Base-by-base conservation (phyloP, 495 filamentous ascomycete genomes). In the Podospora pseudocomata region DNA sequence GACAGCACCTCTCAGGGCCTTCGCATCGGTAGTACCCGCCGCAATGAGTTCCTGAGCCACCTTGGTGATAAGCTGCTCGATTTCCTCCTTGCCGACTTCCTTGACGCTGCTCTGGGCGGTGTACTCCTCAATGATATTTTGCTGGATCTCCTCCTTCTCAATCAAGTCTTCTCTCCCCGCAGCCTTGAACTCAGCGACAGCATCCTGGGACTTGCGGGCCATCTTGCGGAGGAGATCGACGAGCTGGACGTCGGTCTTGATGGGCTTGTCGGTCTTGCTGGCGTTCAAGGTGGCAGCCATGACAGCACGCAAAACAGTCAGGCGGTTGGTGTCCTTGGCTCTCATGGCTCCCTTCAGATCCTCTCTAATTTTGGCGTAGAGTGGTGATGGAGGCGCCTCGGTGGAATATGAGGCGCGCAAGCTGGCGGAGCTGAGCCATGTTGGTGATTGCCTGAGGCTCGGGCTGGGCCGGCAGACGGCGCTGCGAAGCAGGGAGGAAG, bases 321-420 rank as follows among this genome's bases (percentile, higher is more conserved):
- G 81, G 20, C 84, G 79, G 28, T 80, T 76, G 59, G 83, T 77
- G 70, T 87, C 85, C 75, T 88, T 89, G 57, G 77, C 78, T 55
- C 82, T 81, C 87, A 89, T 87, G 60, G 87, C 85, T 49, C 79
- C 75, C 75, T 89, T 89, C 64, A 89, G 76, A 68, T 89, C 87
- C 59, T 75, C 77, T 64, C 86, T 88, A 66, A 83, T 69, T 71
- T 76, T 84, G 58, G 76, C 69, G 20, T 82, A 74, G 5, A 83
- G 75, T 7, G 81, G 79, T 39, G 80, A 74, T 2, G 79, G 69
- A 13, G 77, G 71, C 20, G 73, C 65, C 1, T 79, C 78, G 68
- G 76, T 75, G 30, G 80, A 82, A 74, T 81, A 83, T 70, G 68
- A 67, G 59, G 67, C 66, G 63, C 67, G 70, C 15, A 69, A 30